Evolutionary conservation across 257 asterid species (phyloP), one percentile per base, ranked within the genome.

Genomic region (Nicotiana undulata): DNA sequence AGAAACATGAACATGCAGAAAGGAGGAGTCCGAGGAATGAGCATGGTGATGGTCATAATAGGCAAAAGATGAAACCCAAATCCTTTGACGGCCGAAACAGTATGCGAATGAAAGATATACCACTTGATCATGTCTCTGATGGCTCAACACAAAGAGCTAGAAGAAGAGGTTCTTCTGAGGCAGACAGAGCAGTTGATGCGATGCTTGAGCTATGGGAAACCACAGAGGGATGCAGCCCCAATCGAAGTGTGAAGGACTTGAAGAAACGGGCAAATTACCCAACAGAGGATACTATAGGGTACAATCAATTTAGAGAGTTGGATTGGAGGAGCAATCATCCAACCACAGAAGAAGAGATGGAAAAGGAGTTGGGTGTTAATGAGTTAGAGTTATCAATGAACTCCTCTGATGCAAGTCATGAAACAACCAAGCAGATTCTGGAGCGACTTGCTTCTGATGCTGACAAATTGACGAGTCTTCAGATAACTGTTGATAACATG

Each of bases 171-270:
- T 83, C 85, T 44, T 80, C 75, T 26, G 81, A 32, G 52, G 72
- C 82, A 66, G 81, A 79, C 28, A 72, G 89, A 83, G 74, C 80
- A 12, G 93, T 89, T 58, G 97, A 95, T 88, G 85, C 79, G 82
- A 93, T 95, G 94, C 97, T 93, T 3, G 97, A 90, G 91, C 89
- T 92, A 13, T 90, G 94, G 98, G 97, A 95, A 82, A 86, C 93
- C 46, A 87, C 86, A 2, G 94, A 89, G 76, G 86, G 78, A 13
- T 83, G 77, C 37, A 82, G 64, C 31, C 86, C 77, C 51, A 89
- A 81, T 31, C 88, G 81, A 26, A 85, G 84, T 52, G 83, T 86
- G 16, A 90, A 89, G 2, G 88, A 87, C 53, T 91, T 90, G 2
- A 87, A 84, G 9, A 83, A 90, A 51, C 63, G 32, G 76, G 31